Conservation (phyloP, 139 green algal genomes). For the Dunaliella primolecta region DNA sequence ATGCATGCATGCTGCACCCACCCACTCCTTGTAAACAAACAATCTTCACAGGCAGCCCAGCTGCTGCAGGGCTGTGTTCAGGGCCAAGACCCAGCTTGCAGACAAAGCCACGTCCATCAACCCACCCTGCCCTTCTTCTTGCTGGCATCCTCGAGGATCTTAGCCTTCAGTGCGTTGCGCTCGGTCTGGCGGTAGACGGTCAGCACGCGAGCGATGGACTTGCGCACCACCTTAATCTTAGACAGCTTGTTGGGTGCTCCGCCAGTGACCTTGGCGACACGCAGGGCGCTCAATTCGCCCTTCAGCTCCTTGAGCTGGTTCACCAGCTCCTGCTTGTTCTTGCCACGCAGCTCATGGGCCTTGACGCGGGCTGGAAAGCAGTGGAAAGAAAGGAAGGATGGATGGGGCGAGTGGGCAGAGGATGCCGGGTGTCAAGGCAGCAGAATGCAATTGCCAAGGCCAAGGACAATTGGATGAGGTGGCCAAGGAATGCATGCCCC, state of each 20-base stretch:
- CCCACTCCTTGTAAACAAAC: too few relatives aligned
- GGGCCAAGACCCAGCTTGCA: too few relatives aligned
- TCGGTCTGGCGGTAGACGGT: slow-evolving; percentile 94
- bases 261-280: slow-evolving; percentile 98
- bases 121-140: slow-evolving; percentile 82
- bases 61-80: too few relatives aligned
- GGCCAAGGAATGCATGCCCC: not conserved
- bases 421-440: too few relatives aligned
- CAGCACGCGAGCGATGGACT: slow-evolving; percentile 92
- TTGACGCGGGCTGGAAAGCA: slow-evolving; percentile 89
- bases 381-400: not conserved
- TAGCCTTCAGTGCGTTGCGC: slow-evolving; percentile 68
- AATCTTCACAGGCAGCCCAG: too few relatives aligned
- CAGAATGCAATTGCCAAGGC: too few relatives aligned
- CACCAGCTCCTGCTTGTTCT: slow-evolving; percentile 91
- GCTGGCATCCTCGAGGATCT: slow-evolving; percentile 62
- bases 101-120: too few relatives aligned
- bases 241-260: slow-evolving; percentile 99
- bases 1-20: too few relatives aligned
- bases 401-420: not conserved
- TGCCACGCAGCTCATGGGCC: slow-evolving; percentile 89
- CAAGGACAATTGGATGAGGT: too few relatives aligned
- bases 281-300: slow-evolving; percentile 88
- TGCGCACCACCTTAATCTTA: slow-evolving; percentile 99
- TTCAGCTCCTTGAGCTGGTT: slow-evolving; percentile 95